Percentiles rank a stretch among this genome's conserved stretches.
Conservation (phyloP, 441 rosid species). For the Aquilaria agallochum region DNA sequence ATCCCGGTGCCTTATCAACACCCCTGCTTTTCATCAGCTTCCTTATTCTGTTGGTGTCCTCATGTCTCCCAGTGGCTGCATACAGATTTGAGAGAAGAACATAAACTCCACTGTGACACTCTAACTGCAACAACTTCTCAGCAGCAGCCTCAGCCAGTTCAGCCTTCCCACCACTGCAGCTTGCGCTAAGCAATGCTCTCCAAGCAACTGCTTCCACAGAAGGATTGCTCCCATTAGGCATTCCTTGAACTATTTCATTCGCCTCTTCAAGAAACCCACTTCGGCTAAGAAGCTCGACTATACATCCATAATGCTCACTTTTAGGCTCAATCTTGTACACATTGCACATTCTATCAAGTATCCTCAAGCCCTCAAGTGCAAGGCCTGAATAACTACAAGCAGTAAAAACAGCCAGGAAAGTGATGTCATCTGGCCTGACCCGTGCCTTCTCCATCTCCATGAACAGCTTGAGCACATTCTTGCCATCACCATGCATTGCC, state of each 20-base stretch:
- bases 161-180: conserved; percentile 28
- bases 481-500: conserved; percentile 57
- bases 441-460: conserved; percentile 42
- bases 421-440: conserved; percentile 46
- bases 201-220: conserved; percentile 45
- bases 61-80: conserved; percentile 41
- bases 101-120: conserved; percentile 39
- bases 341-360: conserved; percentile 37
- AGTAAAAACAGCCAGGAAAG: conserved; percentile 48
- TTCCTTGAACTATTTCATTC: conserved; percentile 30
- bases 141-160: conserved; percentile 40
- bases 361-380: conserved; percentile 44
- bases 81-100: conserved; percentile 51
- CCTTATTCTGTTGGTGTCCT: conserved; percentile 47
- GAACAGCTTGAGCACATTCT: conserved; percentile 40
- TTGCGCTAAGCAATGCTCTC: conserved; percentile 40
- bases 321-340: conserved; percentile 42
- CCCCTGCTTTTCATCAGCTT: conserved; percentile 60
- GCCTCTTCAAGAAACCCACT: conserved; percentile 64
- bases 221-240: conserved; percentile 25
- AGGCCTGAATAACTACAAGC: conserved; percentile 65
- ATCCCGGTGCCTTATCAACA: conserved; percentile 57
- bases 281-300: conserved; percentile 51
- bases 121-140: conserved; percentile 33
- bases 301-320: conserved; percentile 54